These are phyloP conservation scores for Solanum pimpinellifolium DNA, from an alignment of 257 asterid genomes.

Conservation along the genomic window DNA sequence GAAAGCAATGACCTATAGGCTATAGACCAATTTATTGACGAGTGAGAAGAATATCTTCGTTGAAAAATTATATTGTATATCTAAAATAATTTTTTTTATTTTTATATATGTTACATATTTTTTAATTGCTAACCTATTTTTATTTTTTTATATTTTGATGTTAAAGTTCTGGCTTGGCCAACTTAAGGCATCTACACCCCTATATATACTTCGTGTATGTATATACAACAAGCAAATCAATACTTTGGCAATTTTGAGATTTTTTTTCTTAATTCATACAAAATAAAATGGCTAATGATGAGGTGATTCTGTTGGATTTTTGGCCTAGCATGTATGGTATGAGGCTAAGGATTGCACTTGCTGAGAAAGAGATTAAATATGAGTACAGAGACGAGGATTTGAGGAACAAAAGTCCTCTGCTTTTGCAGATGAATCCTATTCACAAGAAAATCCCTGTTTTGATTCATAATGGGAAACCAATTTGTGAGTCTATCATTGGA, in stretches of 20 bases:
- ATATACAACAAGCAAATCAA: background rate
- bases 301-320: background rate
- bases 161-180: too few relatives aligned
- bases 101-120: too few relatives aligned
- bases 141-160: too few relatives aligned
- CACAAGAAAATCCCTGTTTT: slow-evolving; percentile 17
- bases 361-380: slow-evolving; percentile 11
- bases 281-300: slow-evolving; percentile 5
- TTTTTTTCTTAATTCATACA: background rate
- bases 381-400: slow-evolving; percentile 12
- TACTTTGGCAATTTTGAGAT: background rate
- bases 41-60: too few relatives aligned
- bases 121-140: too few relatives aligned
- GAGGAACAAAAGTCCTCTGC: slow-evolving; percentile 1
- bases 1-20: too few relatives aligned
- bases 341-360: slow-evolving; percentile 15
- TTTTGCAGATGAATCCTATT: slow-evolving; percentile 13
- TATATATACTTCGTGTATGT: background rate
- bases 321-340: slow-evolving; percentile 11
- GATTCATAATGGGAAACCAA: slow-evolving; percentile 21
- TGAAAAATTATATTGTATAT: too few relatives aligned
- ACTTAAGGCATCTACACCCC: background rate
- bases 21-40: too few relatives aligned
- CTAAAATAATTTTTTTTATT: too few relatives aligned
- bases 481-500: slow-evolving; percentile 6